Percentiles rank a stretch among this genome's conserved stretches.
phyloP scores from a whole-genome alignment of 805 yeast species.

The Wickerhamiella domercqiae region DNA sequence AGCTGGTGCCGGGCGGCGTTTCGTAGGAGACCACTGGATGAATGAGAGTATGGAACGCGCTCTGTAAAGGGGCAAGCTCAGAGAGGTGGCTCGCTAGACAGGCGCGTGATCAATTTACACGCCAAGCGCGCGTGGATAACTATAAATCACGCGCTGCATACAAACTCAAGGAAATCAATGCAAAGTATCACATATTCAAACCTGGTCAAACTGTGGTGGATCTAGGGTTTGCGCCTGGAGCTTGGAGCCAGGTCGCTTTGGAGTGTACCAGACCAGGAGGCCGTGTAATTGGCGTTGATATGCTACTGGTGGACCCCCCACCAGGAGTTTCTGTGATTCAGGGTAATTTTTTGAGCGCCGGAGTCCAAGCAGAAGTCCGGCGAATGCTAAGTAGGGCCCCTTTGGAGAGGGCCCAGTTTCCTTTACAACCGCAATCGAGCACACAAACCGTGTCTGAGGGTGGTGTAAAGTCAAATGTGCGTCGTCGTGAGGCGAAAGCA shows the following conservation, averaged over 20 bases:
- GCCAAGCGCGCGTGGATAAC: constrained; percentile 47
- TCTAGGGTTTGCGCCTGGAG: constrained; percentile 82
- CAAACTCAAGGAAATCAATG: constrained; percentile 63
- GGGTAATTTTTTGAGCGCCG: constrained; percentile 61
- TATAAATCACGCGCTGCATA: constrained; percentile 81
- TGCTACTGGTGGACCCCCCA: constrained; percentile 68
- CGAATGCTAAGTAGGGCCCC: constrained; percentile 17
- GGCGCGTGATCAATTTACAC: constrained; percentile 44
- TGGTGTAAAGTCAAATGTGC: constrained; percentile 19
- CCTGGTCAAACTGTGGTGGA: constrained; percentile 56
- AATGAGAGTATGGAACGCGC: no score
- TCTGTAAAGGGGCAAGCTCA: no score
- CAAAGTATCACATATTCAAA: constrained; percentile 43
- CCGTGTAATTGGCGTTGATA: constrained; percentile 63
- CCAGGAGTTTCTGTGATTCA: constrained; percentile 65
- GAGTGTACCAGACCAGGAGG: constrained; percentile 37
- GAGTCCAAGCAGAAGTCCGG: constrained; percentile 24
- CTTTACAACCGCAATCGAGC: constrained; percentile 16
- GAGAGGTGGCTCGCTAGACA: constrained; percentile 65
- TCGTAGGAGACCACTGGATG: no score
- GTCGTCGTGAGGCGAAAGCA: constrained; percentile 24
- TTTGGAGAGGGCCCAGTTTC: constrained; percentile 14
- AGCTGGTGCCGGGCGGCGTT: no score
- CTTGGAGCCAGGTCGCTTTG: constrained; percentile 80
- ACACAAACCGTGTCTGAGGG: constrained; percentile 17